Evolutionary conservation across 257 asterid genomes (phyloP), one percentile per base, ranked within the genome.

Genomic region (Knoxia roxburghii): DNA sequence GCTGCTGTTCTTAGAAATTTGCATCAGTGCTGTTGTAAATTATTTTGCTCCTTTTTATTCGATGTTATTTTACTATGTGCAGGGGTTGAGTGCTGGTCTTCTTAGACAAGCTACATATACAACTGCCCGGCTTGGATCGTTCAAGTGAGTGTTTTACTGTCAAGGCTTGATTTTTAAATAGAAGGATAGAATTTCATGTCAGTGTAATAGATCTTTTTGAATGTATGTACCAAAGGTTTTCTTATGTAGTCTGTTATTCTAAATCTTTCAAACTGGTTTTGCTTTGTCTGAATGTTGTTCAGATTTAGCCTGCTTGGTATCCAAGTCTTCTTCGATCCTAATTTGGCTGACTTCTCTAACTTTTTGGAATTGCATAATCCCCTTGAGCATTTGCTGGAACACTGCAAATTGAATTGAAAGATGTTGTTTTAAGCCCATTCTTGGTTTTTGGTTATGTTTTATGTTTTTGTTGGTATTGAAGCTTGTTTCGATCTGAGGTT

Each of bases 51-150:
- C 9, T 20, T 18, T 4, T 49, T 2, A 14, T 45, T 11, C 63
- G 18, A 3, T 74, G 35, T 65, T 33, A 32, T 64, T 65, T 65
- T 35, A 0, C 51, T 63, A 10, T 59, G 56, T 10, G 68, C 85
- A 92, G 98, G 98, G 98, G 52, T 67, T 92, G 81, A 86, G 93
- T 69, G 97, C 97, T 77, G 98, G 98, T 58, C 95, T 92, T 69
- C 97, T 92, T 70, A 78, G 98, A 68, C 98, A 92, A 78, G 98
- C 98, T 65, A 92, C 98, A 10, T 92, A 92, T 61, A 92, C 98
- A 70, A 92, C 98, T 48, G 98, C 98, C 24, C 87, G 98, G 15
- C 98, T 92, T 74, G 97, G 97, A 64, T 77, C 97, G 37, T 89
- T 89, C 74, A 89, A 65, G 97, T 92, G 72, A 81, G 84, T 76